Evolutionary conservation across 2,329 filamentous ascomycete genomes (phyloP), one percentile per base, ranked within the genome.

Genomic region (Aplosporella prunicola): DNA sequence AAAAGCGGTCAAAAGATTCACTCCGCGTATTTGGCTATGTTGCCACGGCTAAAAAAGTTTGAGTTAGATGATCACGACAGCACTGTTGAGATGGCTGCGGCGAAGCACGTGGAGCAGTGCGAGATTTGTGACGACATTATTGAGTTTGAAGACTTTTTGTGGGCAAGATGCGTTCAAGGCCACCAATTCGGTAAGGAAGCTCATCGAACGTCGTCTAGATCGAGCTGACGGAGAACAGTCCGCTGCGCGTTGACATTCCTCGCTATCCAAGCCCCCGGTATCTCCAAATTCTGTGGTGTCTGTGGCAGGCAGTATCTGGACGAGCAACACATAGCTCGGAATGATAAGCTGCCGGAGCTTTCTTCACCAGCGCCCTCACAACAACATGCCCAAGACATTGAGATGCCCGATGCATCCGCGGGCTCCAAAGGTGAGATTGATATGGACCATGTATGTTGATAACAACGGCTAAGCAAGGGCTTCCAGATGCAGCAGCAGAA

Each of bases 241-340:
- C 62, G 73, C 23, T 77, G 73, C 46, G 62, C 61, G 9, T 45
- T 76, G 15, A 71, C 68, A n/a, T 69, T 72, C 35, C 46, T 74
- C 5, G 60, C 70, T 1, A 72, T 76, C 5, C 71, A 74, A 48
- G 62, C 66, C 22, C 71, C 72, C 3, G 64, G 64, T 2, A 58
- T 68, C 2, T 68, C 69, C 9, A 74, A 73, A 46, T 62, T 60
- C 33, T 77, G 73, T 49, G 64, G 64, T 13, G 54, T 66, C n/a
- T 77, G 73, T 46, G 61, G 51, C 9, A 64, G 55, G 17, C 64
- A 68, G 29, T 71, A 64, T 45, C 45, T 74, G 6, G 63, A 62
- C 29, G 65, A 70, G 32, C 63, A 67, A 22, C 45, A 50, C 7
- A 35, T 63, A 8, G 22, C 24, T 15, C 16, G 17, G 29, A 30